Base-by-base conservation (phyloP, 352 stramenopile genomes). In the Phytophthora podocarpi region DNA sequence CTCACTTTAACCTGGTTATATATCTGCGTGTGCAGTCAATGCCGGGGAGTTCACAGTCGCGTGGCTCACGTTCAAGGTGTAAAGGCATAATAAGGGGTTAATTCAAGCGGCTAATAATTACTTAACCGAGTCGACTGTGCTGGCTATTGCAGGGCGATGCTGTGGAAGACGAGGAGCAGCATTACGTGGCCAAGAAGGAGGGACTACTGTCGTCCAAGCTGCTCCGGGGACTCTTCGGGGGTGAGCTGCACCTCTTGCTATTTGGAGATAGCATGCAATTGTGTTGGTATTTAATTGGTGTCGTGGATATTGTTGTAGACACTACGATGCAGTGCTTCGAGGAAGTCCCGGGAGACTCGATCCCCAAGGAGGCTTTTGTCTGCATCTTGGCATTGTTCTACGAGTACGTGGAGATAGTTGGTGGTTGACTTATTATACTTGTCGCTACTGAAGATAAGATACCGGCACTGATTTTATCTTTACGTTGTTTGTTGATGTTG, bases 1-100 rank as follows among this genome's bases (percentile, higher is more conserved):
- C n/a, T 57, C 26, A 45, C 16, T 45, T 37, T 30, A 49, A 42
- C 52, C 30, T 67, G 10, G 15, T 36, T 57, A 39, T 21, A 27
- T 43, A 13, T 56, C 26, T 51, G 13, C 47, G 2, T 65, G 30
- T 39, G 30, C 63, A 95, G 84, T 95, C 59, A 74, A 89, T 16
- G 67, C 72, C 2, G 78, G 79, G 9, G 86, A 93, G 53, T 93
- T 95, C 67, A 91, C 78, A 30, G 84, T 95, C 62, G 86, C 82
- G 47, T 95, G 86, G 86, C 72, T 95, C 36, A 92, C 86, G 34
- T 95, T 95, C 66, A 93, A 93, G 79, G 85, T 93, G 34, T 12
- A 50, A n/a, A 31, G 20, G n/a, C 27, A 35, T 43, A 49, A 13
- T 12, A 39, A 18, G 13, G 15, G 15, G 16, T 31, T 18, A 42